phyloP scores from a whole-genome alignment of 257 asterid species.

The Solanum bulbocastanum region DNA sequence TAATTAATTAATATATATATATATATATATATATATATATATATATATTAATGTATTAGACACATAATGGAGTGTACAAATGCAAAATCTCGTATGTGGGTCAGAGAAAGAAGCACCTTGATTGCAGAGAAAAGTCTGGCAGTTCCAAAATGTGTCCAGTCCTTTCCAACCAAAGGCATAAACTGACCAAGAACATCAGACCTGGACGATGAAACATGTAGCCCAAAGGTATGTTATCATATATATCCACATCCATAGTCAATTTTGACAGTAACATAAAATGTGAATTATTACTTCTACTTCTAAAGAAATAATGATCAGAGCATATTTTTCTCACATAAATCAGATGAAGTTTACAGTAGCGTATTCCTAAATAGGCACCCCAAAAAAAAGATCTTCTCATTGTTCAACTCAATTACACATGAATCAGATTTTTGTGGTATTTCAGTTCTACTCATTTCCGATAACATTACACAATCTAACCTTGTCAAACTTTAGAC shows the following conservation, averaged over 20 bases:
- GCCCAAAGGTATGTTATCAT: background rate
- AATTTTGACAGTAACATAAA: background rate
- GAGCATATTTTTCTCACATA: background rate
- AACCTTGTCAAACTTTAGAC: background rate
- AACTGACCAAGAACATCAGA: constrained; percentile 99
- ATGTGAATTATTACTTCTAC: background rate
- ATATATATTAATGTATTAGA: background rate
- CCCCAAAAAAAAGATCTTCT: background rate
- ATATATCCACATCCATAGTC: background rate
- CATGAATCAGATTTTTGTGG: background rate
- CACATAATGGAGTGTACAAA: background rate
- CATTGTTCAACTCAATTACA: background rate
- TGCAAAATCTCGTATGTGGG: background rate
- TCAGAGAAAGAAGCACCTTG: constrained; percentile 42
- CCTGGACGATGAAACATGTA: constrained; percentile 29
- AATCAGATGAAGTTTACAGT: background rate
- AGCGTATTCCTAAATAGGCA: background rate
- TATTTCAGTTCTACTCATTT: background rate
- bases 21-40: too few species aligned
- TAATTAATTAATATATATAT: too few species aligned
- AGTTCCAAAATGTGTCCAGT: constrained; percentile 97
- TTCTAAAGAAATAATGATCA: background rate
- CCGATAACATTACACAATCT: background rate
- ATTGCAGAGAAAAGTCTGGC: constrained; percentile 96
- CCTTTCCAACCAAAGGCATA: constrained; percentile 99